Evolutionary conservation across 352 stramenopile genomes (phyloP).

Genomic region (Pythium oligandrum): DNA sequence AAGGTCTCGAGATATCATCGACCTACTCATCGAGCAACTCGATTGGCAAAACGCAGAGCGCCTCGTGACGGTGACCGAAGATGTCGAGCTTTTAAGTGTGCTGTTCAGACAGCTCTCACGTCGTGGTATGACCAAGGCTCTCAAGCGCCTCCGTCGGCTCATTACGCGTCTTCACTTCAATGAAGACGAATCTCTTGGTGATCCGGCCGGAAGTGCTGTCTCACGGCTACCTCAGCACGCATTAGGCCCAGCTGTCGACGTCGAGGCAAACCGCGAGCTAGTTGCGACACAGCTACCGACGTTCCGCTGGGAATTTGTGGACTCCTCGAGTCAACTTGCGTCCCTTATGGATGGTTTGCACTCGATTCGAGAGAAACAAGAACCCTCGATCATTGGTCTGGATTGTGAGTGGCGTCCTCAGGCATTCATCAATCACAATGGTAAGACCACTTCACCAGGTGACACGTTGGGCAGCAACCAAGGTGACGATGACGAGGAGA

Average conservation of each 20-base stretch:
- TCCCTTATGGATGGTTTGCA: conserved; percentile 1
- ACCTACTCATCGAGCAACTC: conserved; percentile 24
- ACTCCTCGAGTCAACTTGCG: conserved; percentile 6
- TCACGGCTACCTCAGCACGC: conserved; percentile 1
- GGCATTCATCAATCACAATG: conserved; percentile 24
- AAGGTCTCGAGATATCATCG: conserved; percentile 17
- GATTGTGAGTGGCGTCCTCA: conserved; percentile 67
- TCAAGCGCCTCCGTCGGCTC: conserved; percentile 46
- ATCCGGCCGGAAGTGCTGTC: neutral
- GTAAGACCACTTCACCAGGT: neutral
- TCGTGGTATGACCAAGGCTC: conserved; percentile 42
- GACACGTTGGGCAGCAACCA: no score
- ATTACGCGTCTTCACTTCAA: neutral
- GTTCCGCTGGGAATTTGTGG: conserved; percentile 4
- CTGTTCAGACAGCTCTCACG: conserved; percentile 27
- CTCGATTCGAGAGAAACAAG: neutral
- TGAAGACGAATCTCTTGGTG: no score
- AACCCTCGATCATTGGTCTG: conserved; percentile 31
- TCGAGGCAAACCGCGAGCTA: neutral
- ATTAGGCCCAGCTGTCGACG: conserved; percentile 7
- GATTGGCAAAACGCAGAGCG: conserved; percentile 51
- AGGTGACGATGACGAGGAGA: neutral
- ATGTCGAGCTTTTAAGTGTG: conserved; percentile 23
- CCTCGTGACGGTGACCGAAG: conserved; percentile 18
- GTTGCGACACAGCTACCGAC: conserved; percentile 1